These are phyloP conservation scores for Chlamydomonas asymmetrica DNA, from an alignment of 139 green algal species.

Conservation along the genomic window DNA sequence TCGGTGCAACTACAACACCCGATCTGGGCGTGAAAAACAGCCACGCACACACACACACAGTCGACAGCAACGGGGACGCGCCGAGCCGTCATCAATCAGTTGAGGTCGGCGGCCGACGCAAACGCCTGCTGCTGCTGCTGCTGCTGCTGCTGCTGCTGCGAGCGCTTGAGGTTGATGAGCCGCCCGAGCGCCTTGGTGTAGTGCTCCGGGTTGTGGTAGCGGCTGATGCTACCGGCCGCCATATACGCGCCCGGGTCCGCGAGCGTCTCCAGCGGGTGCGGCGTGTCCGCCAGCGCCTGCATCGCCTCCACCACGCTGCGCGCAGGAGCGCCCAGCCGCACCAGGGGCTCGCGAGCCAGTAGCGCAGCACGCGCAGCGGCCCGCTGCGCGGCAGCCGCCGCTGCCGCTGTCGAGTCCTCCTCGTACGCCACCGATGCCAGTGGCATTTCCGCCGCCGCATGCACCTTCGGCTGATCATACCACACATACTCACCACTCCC, in stretches of 20 bases:
- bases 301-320: slow-evolving; percentile 60
- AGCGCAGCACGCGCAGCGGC: not conserved
- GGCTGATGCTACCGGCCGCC: slow-evolving; percentile 76
- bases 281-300: slow-evolving; percentile 83
- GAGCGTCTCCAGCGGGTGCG: slow-evolving; percentile 94
- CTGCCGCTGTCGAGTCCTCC: not conserved
- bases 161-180: slow-evolving; percentile 29
- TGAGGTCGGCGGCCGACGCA: no score
- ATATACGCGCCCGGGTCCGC: slow-evolving; percentile 86
- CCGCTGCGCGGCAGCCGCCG: not conserved
- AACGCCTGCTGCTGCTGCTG: not conserved
- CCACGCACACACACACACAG: no score
- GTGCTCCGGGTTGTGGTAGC: slow-evolving; percentile 97
- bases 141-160: not conserved
- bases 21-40: no score
- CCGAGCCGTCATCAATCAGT: no score
- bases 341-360: not conserved
- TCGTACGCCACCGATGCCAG: not conserved
- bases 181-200: slow-evolving; percentile 73
- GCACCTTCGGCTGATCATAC: not conserved
- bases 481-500: no score
- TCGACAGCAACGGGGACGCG: no score
- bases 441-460: not conserved
- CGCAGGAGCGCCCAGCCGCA: no score
- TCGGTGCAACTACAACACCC: no score